These are phyloP conservation scores for Tilletia indica DNA, from an alignment of 1,284 basidiomycete genomes.

Conservation along the genomic window DNA sequence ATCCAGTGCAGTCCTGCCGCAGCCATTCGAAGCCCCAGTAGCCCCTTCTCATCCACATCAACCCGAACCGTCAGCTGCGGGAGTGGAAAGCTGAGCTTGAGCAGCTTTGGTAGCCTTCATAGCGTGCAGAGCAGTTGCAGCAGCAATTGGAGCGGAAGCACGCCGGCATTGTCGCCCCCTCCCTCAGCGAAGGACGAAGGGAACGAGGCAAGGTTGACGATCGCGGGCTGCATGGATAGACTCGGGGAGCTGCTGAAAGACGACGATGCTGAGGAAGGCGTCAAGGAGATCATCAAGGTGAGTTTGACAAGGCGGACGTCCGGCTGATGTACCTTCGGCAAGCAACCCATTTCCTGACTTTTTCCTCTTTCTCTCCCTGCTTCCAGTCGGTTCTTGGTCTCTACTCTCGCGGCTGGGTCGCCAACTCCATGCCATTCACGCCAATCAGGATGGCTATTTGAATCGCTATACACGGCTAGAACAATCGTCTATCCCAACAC, in stretches of 20 bases:
- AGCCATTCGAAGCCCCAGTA: not conserved
- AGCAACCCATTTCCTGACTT: not conserved
- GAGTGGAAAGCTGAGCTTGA: not conserved
- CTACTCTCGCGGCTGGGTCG: not conserved
- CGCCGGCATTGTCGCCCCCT: not conserved
- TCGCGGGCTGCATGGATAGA: slow-evolving; percentile 1
- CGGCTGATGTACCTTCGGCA: not conserved
- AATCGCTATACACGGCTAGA: not conserved
- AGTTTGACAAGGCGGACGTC: not conserved
- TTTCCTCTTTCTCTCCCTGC: not conserved
- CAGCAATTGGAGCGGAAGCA: not conserved
- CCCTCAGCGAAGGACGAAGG: not conserved
- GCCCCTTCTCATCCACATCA: not conserved
- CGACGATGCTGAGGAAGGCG: slow-evolving; percentile 5
- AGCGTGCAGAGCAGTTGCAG: slow-evolving; percentile 6
- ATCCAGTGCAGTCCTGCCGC: slow-evolving; percentile 16
- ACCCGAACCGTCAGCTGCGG: slow-evolving; percentile 9
- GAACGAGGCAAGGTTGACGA: slow-evolving; percentile 12
- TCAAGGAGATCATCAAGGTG: slow-evolving; percentile 16
- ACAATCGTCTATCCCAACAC: too few relatives aligned
- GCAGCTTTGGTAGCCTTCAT: slow-evolving; percentile 2
- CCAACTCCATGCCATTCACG: not conserved
- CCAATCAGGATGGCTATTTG: not conserved
- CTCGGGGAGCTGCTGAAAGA: slow-evolving; percentile 7
- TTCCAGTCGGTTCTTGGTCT: not conserved